Evolutionary conservation across 1,284 basidiomycete genomes (phyloP).

Genomic region (Ustilago shanxiensis): DNA sequence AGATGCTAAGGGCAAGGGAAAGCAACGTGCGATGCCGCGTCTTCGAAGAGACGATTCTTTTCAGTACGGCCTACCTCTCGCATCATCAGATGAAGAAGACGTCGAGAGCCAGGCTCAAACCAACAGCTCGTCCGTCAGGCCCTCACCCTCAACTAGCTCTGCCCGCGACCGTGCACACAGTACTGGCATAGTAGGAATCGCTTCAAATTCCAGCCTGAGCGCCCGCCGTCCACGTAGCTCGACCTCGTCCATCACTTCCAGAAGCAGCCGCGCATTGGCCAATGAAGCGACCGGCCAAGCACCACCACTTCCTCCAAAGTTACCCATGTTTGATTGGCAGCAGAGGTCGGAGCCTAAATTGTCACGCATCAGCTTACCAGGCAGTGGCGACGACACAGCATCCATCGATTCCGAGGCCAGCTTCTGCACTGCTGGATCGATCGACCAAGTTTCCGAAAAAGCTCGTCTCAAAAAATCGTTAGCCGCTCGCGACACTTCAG

Average conservation of each 20-base stretch:
- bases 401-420: constrained; percentile 28
- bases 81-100: constrained; percentile 35
- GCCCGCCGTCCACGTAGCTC: constrained; percentile 10
- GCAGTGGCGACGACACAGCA: constrained; percentile 11
- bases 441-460: constrained; percentile 9
- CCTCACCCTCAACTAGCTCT: not conserved
- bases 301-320: constrained; percentile 22
- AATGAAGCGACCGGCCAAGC: constrained; percentile 4
- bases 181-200: not conserved
- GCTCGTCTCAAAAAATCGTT: constrained; percentile 9
- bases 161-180: constrained; percentile 20
- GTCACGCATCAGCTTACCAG: not conserved
- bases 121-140: not conserved
- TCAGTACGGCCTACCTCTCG: constrained; percentile 24
- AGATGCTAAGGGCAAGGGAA: constrained; percentile 31
- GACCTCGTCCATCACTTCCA: constrained; percentile 17
- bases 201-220: not conserved
- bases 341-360: constrained; percentile 2
- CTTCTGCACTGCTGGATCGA: constrained; percentile 36
- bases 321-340: constrained; percentile 27
- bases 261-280: constrained; percentile 8
- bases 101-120: not conserved
- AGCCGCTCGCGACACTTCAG: constrained; percentile 2
- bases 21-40: constrained; percentile 21
- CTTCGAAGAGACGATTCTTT: constrained; percentile 33